A percentile compares a stretch with the other conserved stretches of the same genome.
These are phyloP conservation scores for Globisporangium paroecandrum DNA, from an alignment of 352 stramenopile species.

Conservation along the genomic window DNA sequence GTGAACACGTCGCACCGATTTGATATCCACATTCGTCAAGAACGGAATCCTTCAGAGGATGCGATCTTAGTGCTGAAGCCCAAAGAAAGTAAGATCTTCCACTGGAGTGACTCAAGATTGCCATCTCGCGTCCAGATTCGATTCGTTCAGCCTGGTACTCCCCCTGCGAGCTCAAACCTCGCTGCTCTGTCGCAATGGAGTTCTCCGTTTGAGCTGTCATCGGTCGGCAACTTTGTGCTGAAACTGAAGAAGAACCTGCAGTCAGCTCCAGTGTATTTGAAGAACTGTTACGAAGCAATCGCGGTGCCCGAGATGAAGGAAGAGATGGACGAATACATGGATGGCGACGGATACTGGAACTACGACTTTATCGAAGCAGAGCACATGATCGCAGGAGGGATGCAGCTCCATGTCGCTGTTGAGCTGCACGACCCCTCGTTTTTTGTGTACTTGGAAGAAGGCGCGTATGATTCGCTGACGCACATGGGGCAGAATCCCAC, in stretches of 20 bases:
- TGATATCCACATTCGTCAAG: constrained; percentile 66
- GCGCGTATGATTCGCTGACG: constrained; percentile 18
- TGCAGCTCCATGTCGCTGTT: constrained; percentile 72
- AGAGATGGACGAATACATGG: constrained; percentile 29
- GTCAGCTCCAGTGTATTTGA: constrained; percentile 34
- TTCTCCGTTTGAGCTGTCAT: constrained; percentile 72
- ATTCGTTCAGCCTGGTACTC: constrained; percentile 44
- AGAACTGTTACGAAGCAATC: constrained; percentile 42
- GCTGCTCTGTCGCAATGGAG: constrained; percentile 63
- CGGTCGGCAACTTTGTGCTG: constrained; percentile 77
- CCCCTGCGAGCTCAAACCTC: constrained; percentile 9
- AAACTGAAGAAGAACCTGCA: constrained; percentile 60
- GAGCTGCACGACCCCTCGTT: constrained; percentile 81
- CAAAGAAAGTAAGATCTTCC: constrained; percentile 69
- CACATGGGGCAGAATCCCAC: constrained; percentile 14
- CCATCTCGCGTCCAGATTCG: constrained; percentile 67
- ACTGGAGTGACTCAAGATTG: constrained; percentile 69
- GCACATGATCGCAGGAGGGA: constrained; percentile 30
- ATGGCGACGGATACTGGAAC: constrained; percentile 27
- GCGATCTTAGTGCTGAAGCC: constrained; percentile 42
- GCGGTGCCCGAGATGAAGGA: constrained; percentile 23
- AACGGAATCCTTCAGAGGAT: constrained; percentile 32
- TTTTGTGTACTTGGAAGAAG: constrained; percentile 58
- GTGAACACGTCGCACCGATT: constrained; percentile 70
- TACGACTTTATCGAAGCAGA: constrained; percentile 36